Percentiles rank a stretch among this genome's conserved stretches.
These are phyloP conservation scores for Fusarium annulatum DNA, from an alignment of 2,329 filamentous ascomycete species.

Conservation along the genomic window DNA sequence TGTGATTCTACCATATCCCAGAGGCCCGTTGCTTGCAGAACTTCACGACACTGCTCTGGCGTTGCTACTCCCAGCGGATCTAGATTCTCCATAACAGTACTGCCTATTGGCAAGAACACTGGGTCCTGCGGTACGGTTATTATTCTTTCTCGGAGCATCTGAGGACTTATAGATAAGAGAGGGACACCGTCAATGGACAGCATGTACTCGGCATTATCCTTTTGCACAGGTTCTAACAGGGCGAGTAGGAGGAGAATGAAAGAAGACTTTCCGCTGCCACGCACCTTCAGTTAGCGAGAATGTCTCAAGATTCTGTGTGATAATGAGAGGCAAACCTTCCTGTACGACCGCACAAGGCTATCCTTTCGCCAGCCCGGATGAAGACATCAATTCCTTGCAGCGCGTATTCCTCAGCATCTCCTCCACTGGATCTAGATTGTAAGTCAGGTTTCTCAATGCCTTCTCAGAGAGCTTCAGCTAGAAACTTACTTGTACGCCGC, in stretches of 20 bases:
- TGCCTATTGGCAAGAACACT: neutral
- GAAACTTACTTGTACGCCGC: neutral
- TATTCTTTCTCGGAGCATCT: neutral
- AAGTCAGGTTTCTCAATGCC: neutral
- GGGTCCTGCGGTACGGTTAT: neutral
- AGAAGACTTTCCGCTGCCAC: neutral
- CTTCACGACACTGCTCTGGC: neutral
- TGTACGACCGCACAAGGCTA: neutral
- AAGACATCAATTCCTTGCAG: neutral
- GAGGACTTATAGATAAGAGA: neutral
- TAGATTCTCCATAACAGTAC: neutral
- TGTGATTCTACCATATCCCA: neutral
- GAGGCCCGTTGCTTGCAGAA: neutral
- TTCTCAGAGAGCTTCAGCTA: too few relatives aligned
- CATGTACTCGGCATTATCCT: neutral
- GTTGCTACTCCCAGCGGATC: neutral
- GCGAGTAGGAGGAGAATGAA: neutral
- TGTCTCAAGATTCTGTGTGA: fast-evolving
- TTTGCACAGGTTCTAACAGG: neutral
- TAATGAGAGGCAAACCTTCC: neutral
- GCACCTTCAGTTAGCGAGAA: fast-evolving
- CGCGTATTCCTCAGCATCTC: neutral
- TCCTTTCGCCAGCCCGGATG: neutral
- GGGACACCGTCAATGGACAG: neutral
- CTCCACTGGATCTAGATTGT: neutral